These are phyloP conservation scores for Thelonectria blattea DNA, from an alignment of 2,329 filamentous ascomycete genomes.

Conservation along the genomic window DNA sequence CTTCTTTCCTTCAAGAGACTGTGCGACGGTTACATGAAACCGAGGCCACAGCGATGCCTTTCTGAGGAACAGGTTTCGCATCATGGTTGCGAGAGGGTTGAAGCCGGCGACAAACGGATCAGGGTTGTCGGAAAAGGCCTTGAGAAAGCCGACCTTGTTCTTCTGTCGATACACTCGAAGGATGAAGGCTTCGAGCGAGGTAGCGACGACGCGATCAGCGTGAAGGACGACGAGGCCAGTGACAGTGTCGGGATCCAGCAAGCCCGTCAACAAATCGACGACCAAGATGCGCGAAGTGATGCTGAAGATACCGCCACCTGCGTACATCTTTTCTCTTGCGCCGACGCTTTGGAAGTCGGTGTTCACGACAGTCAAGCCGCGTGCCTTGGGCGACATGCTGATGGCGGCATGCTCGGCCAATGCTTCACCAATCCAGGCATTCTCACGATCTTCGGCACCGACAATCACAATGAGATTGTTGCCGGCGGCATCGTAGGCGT, in stretches of 20 bases:
- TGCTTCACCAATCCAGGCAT: slow-evolving; percentile 95
- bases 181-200: slow-evolving; percentile 93
- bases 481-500: slow-evolving; percentile 94
- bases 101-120: slow-evolving; percentile 91
- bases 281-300: slow-evolving; percentile 95
- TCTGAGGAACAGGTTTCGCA: slow-evolving; percentile 86
- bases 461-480: slow-evolving; percentile 91
- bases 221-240: slow-evolving; percentile 89
- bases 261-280: slow-evolving; percentile 85
- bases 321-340: slow-evolving; percentile 89
- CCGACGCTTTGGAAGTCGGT: slow-evolving; percentile 90
- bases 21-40: slow-evolving; percentile 89
- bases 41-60: slow-evolving; percentile 91
- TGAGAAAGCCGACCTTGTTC: slow-evolving; percentile 92
- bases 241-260: slow-evolving; percentile 82
- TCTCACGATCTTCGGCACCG: slow-evolving; percentile 89
- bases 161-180: slow-evolving; percentile 90
- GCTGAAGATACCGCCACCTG: slow-evolving; percentile 87
- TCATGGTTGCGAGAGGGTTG: slow-evolving; percentile 84
- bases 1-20: slow-evolving; percentile 87
- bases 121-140: slow-evolving; percentile 93
- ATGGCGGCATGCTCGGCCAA: slow-evolving; percentile 94
- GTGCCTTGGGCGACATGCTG: slow-evolving; percentile 79
- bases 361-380: slow-evolving; percentile 90
- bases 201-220: slow-evolving; percentile 84